A percentile compares a stretch with the other conserved stretches of the same genome.
These are phyloP conservation scores for Gelatoporia subvermispora DNA, from an alignment of 768 basidiomycete genomes.

Conservation along the genomic window DNA sequence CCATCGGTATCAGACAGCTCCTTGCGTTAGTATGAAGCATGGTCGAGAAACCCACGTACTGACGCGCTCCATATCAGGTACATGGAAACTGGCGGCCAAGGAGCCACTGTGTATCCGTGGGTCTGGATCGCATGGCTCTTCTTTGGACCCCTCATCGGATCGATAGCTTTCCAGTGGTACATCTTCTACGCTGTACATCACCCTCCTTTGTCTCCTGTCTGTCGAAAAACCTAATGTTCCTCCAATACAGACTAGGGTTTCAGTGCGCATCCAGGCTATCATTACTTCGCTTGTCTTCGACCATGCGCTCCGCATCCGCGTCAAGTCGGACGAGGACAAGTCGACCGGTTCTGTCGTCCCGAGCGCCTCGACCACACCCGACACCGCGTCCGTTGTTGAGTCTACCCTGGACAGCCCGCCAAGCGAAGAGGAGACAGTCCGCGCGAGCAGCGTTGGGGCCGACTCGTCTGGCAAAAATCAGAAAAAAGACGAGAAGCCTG, in stretches of 20 bases:
- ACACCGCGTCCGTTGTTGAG: not conserved
- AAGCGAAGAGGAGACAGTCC: constrained; percentile 15
- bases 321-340: constrained; percentile 33
- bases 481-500: constrained; percentile 7
- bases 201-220: too few relatives aligned
- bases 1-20: constrained; percentile 29
- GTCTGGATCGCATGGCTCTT: constrained; percentile 59
- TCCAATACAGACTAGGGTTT: constrained; percentile 25
- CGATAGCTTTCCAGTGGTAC: constrained; percentile 52
- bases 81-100: constrained; percentile 50
- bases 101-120: constrained; percentile 54
- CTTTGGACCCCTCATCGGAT: constrained; percentile 38
- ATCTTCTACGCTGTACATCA: constrained; percentile 25
- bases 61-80: constrained; percentile 35
- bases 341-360: not conserved
- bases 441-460: constrained; percentile 10
- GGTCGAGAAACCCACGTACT: not conserved
- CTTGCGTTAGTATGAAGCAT: constrained; percentile 19
- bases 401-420: too few relatives aligned
- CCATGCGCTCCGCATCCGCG: constrained; percentile 46
- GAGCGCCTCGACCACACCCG: too few relatives aligned
- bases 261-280: constrained; percentile 39
- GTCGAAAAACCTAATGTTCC: too few relatives aligned
- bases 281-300: constrained; percentile 51
- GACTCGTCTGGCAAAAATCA: not conserved